phyloP scores from a whole-genome alignment of 768 basidiomycete genomes.

The Xerocomellus intermedius region DNA sequence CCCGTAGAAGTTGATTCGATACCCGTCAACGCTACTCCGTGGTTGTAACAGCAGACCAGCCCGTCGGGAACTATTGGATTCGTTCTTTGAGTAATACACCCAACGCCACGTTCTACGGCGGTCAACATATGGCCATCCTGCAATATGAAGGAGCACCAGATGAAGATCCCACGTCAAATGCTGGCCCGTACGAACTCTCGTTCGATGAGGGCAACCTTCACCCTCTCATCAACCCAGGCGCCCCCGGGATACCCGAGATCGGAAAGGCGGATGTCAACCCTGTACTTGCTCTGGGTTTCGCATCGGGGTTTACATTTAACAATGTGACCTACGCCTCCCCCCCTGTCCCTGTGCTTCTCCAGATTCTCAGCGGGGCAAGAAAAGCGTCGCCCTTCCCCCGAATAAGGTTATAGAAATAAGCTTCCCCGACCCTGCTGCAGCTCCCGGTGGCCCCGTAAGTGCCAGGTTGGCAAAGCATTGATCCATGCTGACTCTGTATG shows the following conservation, averaged over 20 bases:
- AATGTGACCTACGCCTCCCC: conserved; percentile 37
- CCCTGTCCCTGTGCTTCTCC: conserved; percentile 33
- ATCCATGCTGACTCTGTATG: background rate
- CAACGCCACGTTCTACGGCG: conserved; percentile 30
- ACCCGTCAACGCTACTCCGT: conserved; percentile 27
- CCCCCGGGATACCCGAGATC: conserved; percentile 38
- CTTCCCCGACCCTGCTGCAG: conserved; percentile 35
- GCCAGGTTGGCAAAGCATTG: background rate
- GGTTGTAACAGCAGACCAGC: conserved; percentile 13
- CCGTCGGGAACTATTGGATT: conserved; percentile 56
- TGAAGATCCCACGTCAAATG: conserved; percentile 45
- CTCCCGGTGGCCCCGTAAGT: conserved; percentile 30
- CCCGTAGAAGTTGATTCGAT: background rate
- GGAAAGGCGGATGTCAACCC: conserved; percentile 44
- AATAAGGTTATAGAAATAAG: conserved; percentile 47
- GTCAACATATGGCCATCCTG: conserved; percentile 50
- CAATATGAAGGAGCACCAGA: conserved; percentile 45
- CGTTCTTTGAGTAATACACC: conserved; percentile 38
- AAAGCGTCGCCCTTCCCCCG: conserved; percentile 40
- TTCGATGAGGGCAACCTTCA: conserved; percentile 43
- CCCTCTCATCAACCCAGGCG: conserved; percentile 29
- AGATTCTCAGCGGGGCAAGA: conserved; percentile 45
- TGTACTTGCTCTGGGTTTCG: conserved; percentile 13
- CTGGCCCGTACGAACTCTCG: conserved; percentile 24
- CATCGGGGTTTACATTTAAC: conserved; percentile 21